Base-by-base conservation (phyloP, 176 grass and related monocot genomes). In the Poa annua region DNA sequence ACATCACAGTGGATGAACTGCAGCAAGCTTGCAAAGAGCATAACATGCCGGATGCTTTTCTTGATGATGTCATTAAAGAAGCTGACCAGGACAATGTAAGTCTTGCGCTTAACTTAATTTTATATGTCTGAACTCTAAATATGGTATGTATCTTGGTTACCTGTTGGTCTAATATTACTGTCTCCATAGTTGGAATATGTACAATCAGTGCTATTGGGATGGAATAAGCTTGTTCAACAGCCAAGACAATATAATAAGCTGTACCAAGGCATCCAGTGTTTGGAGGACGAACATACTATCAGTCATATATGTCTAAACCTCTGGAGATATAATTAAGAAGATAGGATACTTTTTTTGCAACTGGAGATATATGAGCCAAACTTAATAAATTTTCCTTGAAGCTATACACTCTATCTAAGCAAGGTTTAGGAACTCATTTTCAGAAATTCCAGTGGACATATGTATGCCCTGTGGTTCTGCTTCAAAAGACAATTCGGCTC, bases 71-170 rank as follows among this genome's bases (percentile, higher is more conserved):
- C 35, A 99, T 99, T 78, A 99, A 96, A 8, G 96, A 99, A 94
- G 84, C 68, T 54, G 96, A 99, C 77, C 93, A 99, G 75, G 93
- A 99, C 88, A 99, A 99, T 88, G 96, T 99, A 96, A 96, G 92
- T 86, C 13, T 83, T 12, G n/a, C 68, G 13, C 3, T 34, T 34
- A 33, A 64, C 13, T 86, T 81, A 67, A 75, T 75, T 65, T 19
- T 20, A 65, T 47, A 74, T 33, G 1, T 9, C 47, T 80, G 55
- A 60, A 64, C 21, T 21, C 15, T 75, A 55, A 22, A 11, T 78
- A 65, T 73, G 25, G 22, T 34, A 80, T 8, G 29, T 77, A 47
- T 29, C 19, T 65, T 64, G 4, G 61, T 84, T 80, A 48, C 47
- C 60, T 50, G 13, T 50, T 41, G 21, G 38, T 17, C 47, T 66